These are phyloP conservation scores for Boletus edulis DNA, from an alignment of 768 basidiomycete species.

Conservation along the genomic window DNA sequence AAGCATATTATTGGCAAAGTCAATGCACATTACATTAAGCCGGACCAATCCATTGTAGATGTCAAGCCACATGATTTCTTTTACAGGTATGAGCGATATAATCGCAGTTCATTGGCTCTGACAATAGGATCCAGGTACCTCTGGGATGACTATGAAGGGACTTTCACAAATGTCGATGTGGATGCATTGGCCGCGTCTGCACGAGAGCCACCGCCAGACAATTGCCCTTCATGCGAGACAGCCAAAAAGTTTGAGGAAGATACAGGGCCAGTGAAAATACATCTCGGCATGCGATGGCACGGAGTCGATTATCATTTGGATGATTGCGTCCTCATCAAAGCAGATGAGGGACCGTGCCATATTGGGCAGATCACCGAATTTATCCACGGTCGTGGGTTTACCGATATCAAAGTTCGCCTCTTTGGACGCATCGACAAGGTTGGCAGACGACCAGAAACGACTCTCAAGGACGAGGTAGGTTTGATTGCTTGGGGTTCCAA, in stretches of 20 bases:
- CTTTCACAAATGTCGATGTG: constrained; percentile 43
- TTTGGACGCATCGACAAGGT: constrained; percentile 50
- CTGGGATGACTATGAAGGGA: constrained; percentile 45
- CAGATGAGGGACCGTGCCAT: constrained; percentile 47
- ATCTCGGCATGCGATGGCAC: constrained; percentile 43
- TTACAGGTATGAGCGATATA: constrained; percentile 45
- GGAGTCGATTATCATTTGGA: constrained; percentile 54
- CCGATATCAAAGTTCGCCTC: constrained; percentile 33
- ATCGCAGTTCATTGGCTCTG: background rate
- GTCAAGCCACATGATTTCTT: constrained; percentile 45
- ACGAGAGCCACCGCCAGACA: constrained; percentile 39
- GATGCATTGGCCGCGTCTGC: constrained; percentile 14
- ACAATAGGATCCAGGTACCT: constrained; percentile 39
- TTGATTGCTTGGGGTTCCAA: background rate
- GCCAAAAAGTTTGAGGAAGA: constrained; percentile 33
- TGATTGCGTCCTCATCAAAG: constrained; percentile 57
- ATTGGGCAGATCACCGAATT: constrained; percentile 53
- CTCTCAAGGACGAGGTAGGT: constrained; percentile 57
- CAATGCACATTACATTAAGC: constrained; percentile 36
- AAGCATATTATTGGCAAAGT: constrained; percentile 48
- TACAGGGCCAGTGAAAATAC: constrained; percentile 26
- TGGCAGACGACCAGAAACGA: constrained; percentile 36
- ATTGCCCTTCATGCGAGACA: constrained; percentile 51
- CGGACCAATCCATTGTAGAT: constrained; percentile 24
- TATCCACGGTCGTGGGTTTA: constrained; percentile 15